Evolutionary conservation across 768 basidiomycete species (phyloP), one percentile per base, ranked within the genome.

Genomic region (Candolleomyces aberdarensis): DNA sequence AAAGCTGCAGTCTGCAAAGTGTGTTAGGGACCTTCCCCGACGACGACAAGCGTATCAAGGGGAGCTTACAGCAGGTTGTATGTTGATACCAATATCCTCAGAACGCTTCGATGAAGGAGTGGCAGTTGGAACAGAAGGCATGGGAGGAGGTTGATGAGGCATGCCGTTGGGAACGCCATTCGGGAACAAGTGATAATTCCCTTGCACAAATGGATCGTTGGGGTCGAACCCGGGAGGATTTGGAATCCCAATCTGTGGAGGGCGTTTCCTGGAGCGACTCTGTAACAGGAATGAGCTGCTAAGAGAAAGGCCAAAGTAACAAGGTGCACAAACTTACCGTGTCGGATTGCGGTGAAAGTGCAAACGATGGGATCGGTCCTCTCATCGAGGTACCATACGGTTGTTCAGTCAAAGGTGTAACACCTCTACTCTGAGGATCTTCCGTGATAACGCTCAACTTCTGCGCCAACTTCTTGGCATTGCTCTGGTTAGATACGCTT

Each of bases 401-500:
- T 22, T 48, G 19, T 2, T 53, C 26, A 0, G 53, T 17, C 20
- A 58, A 20, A 15, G 74, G 75, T 0, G 74, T 73, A 56, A 66
- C 62, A 17, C 63, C 71, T 36, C 74, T 63, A 62, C 75, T 77
- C 56, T 65, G 61, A 9, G 75, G 72, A 58, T 78, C 71, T 63
- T 81, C 79, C 49, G 71, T 74, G 64, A 81, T 81, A 53, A 74
- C 70, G 52, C 71, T 76, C 59, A 79, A 65, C 44, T 63, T 66
- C 63, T 66, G 63, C 41, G 31, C 46, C 19, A 66, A 49, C 26
- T 53, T 56, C n/a, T 43, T 43, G 26, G 14, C 49, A 9, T 50
- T 48, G 39, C 62, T 65, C 14, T 50, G 46, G 20, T 62, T 62
- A 8, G 65, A 65, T 4, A 62, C 32, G 44, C 65, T 66, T 17